Evolutionary conservation across 106 monocot species (phyloP), one percentile per base, ranked within the genome.

Genomic region (Dendrobium catenatum): DNA sequence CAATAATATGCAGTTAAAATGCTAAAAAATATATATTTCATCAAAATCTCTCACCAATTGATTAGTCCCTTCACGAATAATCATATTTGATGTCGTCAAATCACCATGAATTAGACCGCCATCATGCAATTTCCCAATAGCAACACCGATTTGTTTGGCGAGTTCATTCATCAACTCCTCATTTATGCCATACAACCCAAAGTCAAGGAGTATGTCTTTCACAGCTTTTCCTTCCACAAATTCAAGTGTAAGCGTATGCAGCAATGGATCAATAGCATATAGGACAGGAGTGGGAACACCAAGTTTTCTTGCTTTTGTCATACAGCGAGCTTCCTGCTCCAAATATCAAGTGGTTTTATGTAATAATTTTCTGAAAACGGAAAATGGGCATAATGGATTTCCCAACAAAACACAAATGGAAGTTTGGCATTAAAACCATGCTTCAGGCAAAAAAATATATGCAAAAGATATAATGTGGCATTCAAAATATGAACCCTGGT

Each of bases 1-100:
- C 22, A 44, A 40, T 70, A 31, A 70, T n/a, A 70, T 33, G 33
- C 29, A 27, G 37, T 72, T 72, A 17, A 2, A 40, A 79, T 11
- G 31, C 16, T 11, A 15, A 24, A 42, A 47, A 9, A n/a, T 49
- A 80, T 47, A 42, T 37, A 37, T 37, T 37, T 80, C 18, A 15
- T 77, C 15, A 22, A 77, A 15, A 13, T 37, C 9, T 1, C 78
- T 88, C 56, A 98, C 97, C 83, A 98, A 83, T 55, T 87, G 85
- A 87, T 94, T 87, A 11, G 83, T 90, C 27, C 77, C 88, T 10
- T 75, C 87, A 80, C 88, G 87, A 20, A 98, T 70, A 55, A 93
- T 83, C 98, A 98, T 98, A 81, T 98, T 98, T 66, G 94, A 95
- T 61, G 98, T 98, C 13, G 98, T 98, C 82, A 98, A 82, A 74